Evolutionary conservation across 768 basidiomycete species (phyloP).

Genomic region (Russula abietina): DNA sequence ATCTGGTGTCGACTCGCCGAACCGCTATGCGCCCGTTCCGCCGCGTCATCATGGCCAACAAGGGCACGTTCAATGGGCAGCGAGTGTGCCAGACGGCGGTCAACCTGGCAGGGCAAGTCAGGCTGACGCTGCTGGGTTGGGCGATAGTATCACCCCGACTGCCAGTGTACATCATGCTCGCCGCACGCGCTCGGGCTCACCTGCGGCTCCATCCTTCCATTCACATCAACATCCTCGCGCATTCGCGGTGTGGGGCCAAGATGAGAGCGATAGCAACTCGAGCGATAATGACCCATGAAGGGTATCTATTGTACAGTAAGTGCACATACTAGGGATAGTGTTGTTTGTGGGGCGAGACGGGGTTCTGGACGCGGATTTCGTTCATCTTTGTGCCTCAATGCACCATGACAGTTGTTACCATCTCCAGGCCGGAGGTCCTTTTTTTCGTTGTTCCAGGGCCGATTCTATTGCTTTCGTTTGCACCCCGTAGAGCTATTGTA

Average conservation of each 20-base stretch:
- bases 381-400: not conserved
- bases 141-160: constrained; percentile 20
- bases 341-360: not conserved
- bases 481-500: not conserved
- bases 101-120: not conserved
- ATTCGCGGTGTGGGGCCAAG: constrained; percentile 84
- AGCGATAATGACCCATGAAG: constrained; percentile 57
- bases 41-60: constrained; percentile 15
- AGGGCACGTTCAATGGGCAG: constrained; percentile 17
- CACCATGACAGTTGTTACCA: too few relatives aligned
- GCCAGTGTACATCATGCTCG: constrained; percentile 24
- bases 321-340: not conserved
- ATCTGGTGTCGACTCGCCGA: constrained; percentile 24
- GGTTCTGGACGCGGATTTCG: not conserved
- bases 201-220: constrained; percentile 28
- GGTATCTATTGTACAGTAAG: not conserved
- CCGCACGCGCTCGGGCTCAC: constrained; percentile 28
- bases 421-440: not conserved
- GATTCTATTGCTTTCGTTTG: not conserved
- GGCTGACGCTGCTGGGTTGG: not conserved
- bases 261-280: constrained; percentile 81
- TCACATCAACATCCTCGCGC: constrained; percentile 40
- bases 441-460: not conserved
- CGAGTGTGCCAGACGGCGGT: not conserved
- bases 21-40: constrained; percentile 17